Conservation (phyloP, 75 land plant genomes). For the Sequoia sempervirens region DNA sequence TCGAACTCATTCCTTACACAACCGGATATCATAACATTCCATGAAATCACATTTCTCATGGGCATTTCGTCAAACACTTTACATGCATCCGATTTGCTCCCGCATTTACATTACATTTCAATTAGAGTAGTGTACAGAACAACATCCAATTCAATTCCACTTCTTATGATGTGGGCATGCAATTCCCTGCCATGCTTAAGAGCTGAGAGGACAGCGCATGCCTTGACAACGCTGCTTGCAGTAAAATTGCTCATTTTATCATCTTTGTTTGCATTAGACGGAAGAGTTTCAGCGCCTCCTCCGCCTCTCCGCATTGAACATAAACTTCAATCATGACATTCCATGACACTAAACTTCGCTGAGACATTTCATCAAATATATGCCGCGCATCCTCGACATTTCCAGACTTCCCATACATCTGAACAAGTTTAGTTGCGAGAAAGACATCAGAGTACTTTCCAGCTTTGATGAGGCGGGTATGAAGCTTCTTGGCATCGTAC, state of each 20-base stretch:
- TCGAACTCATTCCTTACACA: slow-evolving; percentile 16
- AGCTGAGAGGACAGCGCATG: slow-evolving; percentile 14
- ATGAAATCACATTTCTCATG: slow-evolving; percentile 7
- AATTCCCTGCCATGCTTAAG: slow-evolving; percentile 18
- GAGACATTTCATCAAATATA: slow-evolving; percentile 44
- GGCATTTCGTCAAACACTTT: slow-evolving; percentile 10
- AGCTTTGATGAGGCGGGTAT: slow-evolving; percentile 25
- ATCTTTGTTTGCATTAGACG: background rate
- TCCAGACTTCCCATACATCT: slow-evolving; percentile 45
- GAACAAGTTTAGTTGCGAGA: slow-evolving; percentile 39
- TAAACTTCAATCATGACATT: slow-evolving; percentile 54
- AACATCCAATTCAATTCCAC: slow-evolving; percentile 10
- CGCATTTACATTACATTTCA: slow-evolving; percentile 33
- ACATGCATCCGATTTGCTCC: slow-evolving; percentile 16
- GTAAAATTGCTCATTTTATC: slow-evolving; percentile 13
- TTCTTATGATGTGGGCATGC: slow-evolving; percentile 15
- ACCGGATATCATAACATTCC: slow-evolving; percentile 23
- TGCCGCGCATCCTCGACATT: slow-evolving; percentile 19
- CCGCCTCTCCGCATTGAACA: slow-evolving; percentile 43
- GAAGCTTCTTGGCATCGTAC: slow-evolving; percentile 12
- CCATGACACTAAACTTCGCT: slow-evolving; percentile 55
- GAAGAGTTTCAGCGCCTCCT: slow-evolving; percentile 51
- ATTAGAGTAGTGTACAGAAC: slow-evolving; percentile 20
- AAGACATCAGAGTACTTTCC: slow-evolving; percentile 32
- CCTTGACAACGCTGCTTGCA: slow-evolving; percentile 17